phyloP scores from a whole-genome alignment of 805 yeast genomes.

The Candida tibetensis region DNA sequence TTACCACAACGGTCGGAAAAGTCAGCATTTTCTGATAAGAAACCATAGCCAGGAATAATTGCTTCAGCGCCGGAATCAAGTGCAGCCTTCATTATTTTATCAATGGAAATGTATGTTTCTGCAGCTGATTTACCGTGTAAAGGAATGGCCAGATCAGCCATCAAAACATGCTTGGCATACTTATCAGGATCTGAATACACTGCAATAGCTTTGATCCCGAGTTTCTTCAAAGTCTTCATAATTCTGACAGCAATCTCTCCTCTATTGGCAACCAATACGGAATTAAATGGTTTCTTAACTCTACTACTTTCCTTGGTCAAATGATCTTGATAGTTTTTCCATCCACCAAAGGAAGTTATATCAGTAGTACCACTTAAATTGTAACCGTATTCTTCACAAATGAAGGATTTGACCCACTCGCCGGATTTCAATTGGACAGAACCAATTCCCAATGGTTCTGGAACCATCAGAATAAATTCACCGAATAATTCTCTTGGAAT shows the following conservation, averaged over 20 bases:
- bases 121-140: constrained; percentile 82
- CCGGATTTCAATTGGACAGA: constrained; percentile 81
- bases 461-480: constrained; percentile 80
- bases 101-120: constrained; percentile 83
- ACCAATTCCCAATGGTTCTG: constrained; percentile 94
- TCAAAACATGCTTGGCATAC: constrained; percentile 79
- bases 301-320: constrained; percentile 25
- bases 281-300: constrained; percentile 59
- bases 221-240: constrained; percentile 78
- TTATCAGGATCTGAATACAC: constrained; percentile 89
- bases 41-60: constrained; percentile 97
- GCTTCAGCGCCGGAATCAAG: constrained; percentile 84
- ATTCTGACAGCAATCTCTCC: constrained; percentile 98
- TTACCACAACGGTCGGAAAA: constrained; percentile 82
- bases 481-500: constrained; percentile 80
- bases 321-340: constrained; percentile 62
- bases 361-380: constrained; percentile 67
- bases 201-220: constrained; percentile 78
- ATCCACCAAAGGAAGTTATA: constrained; percentile 85
- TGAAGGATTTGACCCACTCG: constrained; percentile 84
- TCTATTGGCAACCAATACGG: constrained; percentile 93
- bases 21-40: constrained; percentile 93
- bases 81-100: constrained; percentile 84
- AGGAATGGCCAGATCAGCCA: constrained; percentile 80
- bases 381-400: constrained; percentile 91